Evolutionary conservation across 768 basidiomycete species (phyloP).

Genomic region (Tylopilus sp.): DNA sequence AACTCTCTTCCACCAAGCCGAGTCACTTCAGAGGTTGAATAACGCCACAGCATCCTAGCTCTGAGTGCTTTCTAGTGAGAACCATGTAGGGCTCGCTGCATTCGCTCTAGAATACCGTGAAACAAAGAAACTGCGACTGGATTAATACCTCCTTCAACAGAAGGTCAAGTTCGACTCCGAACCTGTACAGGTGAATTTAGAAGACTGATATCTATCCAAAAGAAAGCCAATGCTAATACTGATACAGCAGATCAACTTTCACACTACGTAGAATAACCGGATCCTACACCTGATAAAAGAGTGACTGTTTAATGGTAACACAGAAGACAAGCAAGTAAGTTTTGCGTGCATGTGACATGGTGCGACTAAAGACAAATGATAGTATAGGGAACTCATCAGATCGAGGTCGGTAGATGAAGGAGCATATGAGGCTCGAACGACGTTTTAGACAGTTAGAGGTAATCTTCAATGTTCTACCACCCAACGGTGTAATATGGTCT

Average conservation of each 20-base stretch:
- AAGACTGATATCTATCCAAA: not conserved
- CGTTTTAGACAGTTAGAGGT: not conserved
- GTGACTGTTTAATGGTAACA: not conserved
- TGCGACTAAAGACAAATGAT: slow-evolving; percentile 3
- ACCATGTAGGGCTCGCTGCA: no score
- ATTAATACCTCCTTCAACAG: no score
- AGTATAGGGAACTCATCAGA: not conserved
- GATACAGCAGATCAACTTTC: slow-evolving; percentile 5
- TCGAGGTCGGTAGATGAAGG: not conserved
- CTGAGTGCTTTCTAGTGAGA: no score
- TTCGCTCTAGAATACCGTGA: no score
- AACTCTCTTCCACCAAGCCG: no score
- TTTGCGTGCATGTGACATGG: not conserved
- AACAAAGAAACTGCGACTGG: no score
- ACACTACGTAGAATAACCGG: not conserved
- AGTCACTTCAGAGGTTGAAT: no score
- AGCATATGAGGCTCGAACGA: not conserved
- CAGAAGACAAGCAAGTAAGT: not conserved
- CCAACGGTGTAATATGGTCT: slow-evolving; percentile 8
- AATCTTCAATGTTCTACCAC: slow-evolving; percentile 2
- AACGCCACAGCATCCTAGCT: no score
- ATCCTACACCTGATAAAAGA: not conserved
- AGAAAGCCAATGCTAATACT: slow-evolving; percentile 2
- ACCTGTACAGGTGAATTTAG: not conserved
- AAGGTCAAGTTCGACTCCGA: not conserved